Base-by-base conservation (phyloP, 23 red algal species). In the Agarophyton chilense region DNA sequence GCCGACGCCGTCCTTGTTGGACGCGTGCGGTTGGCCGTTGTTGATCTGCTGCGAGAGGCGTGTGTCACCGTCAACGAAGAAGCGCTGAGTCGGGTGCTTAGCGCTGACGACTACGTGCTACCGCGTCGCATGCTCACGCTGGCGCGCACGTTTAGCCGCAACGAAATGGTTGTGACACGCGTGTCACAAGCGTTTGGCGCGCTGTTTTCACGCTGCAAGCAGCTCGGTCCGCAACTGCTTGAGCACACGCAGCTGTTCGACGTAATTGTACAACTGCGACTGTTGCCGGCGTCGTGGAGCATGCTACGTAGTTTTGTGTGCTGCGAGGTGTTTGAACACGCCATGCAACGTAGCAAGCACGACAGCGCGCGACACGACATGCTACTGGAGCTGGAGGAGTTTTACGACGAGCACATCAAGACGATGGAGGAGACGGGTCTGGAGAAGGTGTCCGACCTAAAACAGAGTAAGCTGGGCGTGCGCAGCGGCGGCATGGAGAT, bases 361-460 rank as follows among this genome's bases (percentile, higher is more conserved):
- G 39, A 86, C 41, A 54, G 10, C 17, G 54, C 11, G 25, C 79
- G 79, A 9, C 74, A 79, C 29, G 43, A 86, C 35, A 18, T 33
- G 58, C 31, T 72, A 21, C 24, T 52, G 17, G 81, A 86, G 35
- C 60, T 86, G 65, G 65, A 55, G 40, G 47, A 70, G 29, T 72
- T 52, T n/a, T 65, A 70, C 33, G 65, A 86, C 33, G 81, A 86
- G 40, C 42, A 72, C n/a, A 39, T 79, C 46, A 72, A 72, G 42
- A 1, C 56, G 21, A 47, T 44, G 79, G 58, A 62, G 49, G 62
- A 72, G 21, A 71, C 46, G 9, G 64, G 62, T 19, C 33, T 70
- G 6, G 60, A 86, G 18, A 52, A 53, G 62, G 57, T 63, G 9
- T 57, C 53, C 18, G 77, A 81, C 33, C 29, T 72, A 25, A 79